Conservation (phyloP, 176 grass and related monocot genomes). For the Coix lacrymajobi region DNA sequence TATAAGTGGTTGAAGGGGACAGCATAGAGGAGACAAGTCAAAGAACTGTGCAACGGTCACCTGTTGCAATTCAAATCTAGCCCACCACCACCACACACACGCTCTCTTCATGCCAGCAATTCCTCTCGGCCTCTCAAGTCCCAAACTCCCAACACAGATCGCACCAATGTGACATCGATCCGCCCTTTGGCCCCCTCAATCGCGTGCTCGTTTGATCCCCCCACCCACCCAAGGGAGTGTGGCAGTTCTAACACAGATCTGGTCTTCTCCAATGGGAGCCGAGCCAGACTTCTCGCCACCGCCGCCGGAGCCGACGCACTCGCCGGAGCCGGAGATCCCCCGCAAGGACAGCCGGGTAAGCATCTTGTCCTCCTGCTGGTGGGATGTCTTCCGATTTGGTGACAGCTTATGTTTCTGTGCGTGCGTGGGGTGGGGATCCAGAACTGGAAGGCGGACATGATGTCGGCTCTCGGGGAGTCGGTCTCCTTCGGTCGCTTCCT, state of each 20-base stretch:
- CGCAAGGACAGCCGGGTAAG: background rate
- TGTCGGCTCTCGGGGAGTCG: constrained; percentile 68
- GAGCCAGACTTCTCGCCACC: constrained; percentile 5
- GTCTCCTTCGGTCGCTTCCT: constrained; percentile 77
- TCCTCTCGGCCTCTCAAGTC: background rate
- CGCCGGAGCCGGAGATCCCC: constrained; percentile 14
- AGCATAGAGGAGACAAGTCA: background rate
- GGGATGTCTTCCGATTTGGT: background rate
- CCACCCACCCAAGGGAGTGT: background rate
- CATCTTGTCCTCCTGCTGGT: background rate
- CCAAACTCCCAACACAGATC: background rate
- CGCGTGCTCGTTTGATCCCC: background rate
- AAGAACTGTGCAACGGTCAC: background rate
- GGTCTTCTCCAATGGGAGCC: constrained; percentile 24
- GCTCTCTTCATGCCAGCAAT: no score
- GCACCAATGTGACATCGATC: background rate
- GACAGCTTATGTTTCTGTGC: background rate
- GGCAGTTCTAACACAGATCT: background rate
- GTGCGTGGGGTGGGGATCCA: background rate
- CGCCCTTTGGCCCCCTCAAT: background rate
- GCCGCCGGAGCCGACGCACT: constrained; percentile 4
- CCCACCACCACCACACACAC: constrained; percentile 3
- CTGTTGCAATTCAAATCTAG: constrained; percentile 4
- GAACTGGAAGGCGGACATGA: constrained; percentile 42
- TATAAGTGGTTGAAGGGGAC: no score